These are phyloP conservation scores for Nyctanthes arbortristis DNA, from an alignment of 257 asterid species.

Conservation along the genomic window DNA sequence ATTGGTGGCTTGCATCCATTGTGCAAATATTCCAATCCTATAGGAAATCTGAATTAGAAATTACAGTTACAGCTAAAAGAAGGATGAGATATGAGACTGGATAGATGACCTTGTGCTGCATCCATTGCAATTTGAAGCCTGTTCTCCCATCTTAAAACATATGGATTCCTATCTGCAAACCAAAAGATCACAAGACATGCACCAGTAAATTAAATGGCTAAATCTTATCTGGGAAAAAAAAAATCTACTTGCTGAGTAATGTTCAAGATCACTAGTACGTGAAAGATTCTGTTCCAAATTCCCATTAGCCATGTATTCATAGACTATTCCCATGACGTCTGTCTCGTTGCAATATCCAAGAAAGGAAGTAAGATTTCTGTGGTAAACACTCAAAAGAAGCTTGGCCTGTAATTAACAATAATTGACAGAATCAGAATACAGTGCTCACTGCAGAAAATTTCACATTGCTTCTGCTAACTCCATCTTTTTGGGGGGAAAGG, in stretches of 20 bases:
- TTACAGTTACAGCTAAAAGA: no score
- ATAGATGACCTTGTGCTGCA: slow-evolving; percentile 13
- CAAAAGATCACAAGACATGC: background rate
- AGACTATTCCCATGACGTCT: slow-evolving; percentile 35
- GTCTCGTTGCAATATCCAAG: slow-evolving; percentile 48
- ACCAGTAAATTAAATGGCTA: background rate
- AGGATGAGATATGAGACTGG: background rate
- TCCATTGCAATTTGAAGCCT: slow-evolving; percentile 6
- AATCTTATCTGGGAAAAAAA: background rate
- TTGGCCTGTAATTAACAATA: slow-evolving; percentile 33
- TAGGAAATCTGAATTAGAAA: background rate
- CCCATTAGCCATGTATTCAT: slow-evolving; percentile 48
- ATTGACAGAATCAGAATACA: background rate
- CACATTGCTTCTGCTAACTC: no score
- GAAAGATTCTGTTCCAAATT: slow-evolving; percentile 33
- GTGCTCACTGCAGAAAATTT: background rate
- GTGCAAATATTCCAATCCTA: slow-evolving; percentile 52
- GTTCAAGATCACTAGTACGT: slow-evolving; percentile 31
- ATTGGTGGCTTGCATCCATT: slow-evolving; percentile 45
- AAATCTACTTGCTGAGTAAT: no score
- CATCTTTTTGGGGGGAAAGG: no score
- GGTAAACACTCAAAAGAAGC: slow-evolving; percentile 44
- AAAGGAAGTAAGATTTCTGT: slow-evolving; percentile 35
- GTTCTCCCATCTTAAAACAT: slow-evolving; percentile 4
- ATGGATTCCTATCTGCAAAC: background rate